Evolutionary conservation across 1,139 yeast species (phyloP).

Genomic region (Komagataea norvegica): DNA sequence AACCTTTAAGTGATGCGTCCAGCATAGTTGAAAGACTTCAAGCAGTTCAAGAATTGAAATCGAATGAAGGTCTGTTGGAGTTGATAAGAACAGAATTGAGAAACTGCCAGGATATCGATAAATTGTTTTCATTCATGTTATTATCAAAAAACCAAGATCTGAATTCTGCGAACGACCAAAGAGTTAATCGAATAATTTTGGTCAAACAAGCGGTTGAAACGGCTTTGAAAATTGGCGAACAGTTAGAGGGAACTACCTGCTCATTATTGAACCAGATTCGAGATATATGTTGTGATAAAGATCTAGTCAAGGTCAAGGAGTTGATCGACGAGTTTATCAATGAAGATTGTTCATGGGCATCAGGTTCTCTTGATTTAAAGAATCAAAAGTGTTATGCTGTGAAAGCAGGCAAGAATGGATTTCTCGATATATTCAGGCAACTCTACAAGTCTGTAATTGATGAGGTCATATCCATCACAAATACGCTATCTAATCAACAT

Average conservation of each 20-base stretch:
- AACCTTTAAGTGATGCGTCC: conserved; percentile 38
- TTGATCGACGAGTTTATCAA: conserved; percentile 34
- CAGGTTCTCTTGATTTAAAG: conserved; percentile 34
- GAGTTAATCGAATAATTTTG: conserved; percentile 36
- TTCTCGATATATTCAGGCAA: conserved; percentile 41
- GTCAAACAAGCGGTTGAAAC: conserved; percentile 32
- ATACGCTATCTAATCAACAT: conserved; percentile 24
- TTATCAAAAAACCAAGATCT: conserved; percentile 22
- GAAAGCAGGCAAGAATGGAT: conserved; percentile 40
- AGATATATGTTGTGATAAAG: conserved; percentile 29
- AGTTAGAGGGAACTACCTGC: conserved; percentile 20
- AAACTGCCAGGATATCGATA: conserved; percentile 35
- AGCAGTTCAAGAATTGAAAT: conserved; percentile 33
- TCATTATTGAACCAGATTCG: conserved; percentile 29
- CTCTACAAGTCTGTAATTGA: conserved; percentile 36
- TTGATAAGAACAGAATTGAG: conserved; percentile 28
- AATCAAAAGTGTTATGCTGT: conserved; percentile 44
- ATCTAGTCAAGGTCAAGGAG: conserved; percentile 23
- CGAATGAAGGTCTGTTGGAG: conserved; percentile 19
- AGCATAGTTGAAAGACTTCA: conserved; percentile 33
- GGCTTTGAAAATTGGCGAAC: conserved; percentile 17
- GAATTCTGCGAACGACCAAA: conserved; percentile 24
- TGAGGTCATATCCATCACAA: conserved; percentile 32
- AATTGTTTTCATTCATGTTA: conserved; percentile 30
- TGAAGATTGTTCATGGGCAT: conserved; percentile 41